phyloP scores from a whole-genome alignment of 306 rosid genomes.

The Gynostemma pentaphyllum region DNA sequence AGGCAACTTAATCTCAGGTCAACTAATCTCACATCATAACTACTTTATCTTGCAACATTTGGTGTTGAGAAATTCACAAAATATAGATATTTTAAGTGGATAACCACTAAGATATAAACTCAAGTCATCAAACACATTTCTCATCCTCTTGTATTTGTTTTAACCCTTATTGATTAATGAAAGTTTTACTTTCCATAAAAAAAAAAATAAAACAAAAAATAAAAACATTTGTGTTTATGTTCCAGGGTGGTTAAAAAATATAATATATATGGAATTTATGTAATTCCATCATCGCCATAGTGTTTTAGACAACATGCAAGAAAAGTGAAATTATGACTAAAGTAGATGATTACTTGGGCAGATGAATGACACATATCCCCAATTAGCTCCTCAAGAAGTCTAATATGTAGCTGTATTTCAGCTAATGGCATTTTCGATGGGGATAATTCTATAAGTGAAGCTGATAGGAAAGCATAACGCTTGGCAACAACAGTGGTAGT shows the following conservation, averaged over 20 bases:
- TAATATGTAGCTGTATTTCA: slow-evolving; percentile 65
- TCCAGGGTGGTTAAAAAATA: not conserved
- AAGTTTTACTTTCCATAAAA: too few species aligned
- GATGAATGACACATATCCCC: slow-evolving; percentile 92
- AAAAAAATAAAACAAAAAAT: too few species aligned
- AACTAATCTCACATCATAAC: not conserved
- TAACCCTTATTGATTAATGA: too few species aligned
- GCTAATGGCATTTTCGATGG: slow-evolving; percentile 75
- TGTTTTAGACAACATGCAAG: slow-evolving; percentile 1
- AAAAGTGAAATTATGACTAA: not conserved
- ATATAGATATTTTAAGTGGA: not conserved
- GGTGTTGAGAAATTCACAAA: not conserved
- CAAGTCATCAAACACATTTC: not conserved
- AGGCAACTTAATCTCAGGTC: not conserved
- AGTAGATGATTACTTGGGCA: slow-evolving; percentile 70
- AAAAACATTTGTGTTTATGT: not conserved
- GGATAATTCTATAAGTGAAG: slow-evolving; percentile 83
- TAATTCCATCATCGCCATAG: not conserved
- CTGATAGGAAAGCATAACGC: slow-evolving; percentile 88
- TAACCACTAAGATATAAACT: not conserved
- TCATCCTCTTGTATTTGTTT: too few species aligned
- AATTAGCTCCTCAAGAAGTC: slow-evolving; percentile 77
- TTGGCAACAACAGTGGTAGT: slow-evolving; percentile 79
- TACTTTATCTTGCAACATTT: not conserved
- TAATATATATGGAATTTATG: not conserved